Evolutionary conservation across 1,139 yeast genomes (phyloP).

Genomic region (Geotrichum bryndzae): DNA sequence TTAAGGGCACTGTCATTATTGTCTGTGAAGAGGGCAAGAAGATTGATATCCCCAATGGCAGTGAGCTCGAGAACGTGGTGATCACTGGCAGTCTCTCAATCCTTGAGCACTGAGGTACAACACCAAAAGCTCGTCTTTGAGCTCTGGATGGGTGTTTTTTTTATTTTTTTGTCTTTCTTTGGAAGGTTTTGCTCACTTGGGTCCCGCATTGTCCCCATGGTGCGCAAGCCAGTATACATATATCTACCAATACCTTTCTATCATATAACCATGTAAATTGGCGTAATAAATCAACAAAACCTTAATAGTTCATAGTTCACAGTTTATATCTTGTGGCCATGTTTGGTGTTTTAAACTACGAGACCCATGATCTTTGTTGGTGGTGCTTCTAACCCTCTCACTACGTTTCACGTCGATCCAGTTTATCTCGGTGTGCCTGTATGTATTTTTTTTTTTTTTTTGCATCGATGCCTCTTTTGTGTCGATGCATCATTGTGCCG

Average conservation of each 20-base stretch:
- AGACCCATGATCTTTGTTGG: too few relatives aligned
- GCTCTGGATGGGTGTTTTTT: background rate
- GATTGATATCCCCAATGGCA: conserved; percentile 95
- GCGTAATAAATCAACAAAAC: background rate
- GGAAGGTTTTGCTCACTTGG: too few relatives aligned
- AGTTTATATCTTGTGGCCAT: too few relatives aligned
- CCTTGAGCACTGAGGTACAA: conserved; percentile 68
- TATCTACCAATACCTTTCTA: background rate
- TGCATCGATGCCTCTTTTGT: too few relatives aligned
- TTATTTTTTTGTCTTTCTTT: too few relatives aligned
- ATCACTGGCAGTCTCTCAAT: conserved; percentile 95
- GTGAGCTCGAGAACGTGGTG: conserved; percentile 90
- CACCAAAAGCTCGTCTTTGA: background rate
- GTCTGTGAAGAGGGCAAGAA: conserved; percentile 96
- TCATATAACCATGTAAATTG: background rate
- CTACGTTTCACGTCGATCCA: too few relatives aligned
- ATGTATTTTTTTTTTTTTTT: too few relatives aligned
- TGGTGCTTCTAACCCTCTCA: too few relatives aligned
- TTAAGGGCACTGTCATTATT: conserved; percentile 95
- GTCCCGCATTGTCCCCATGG: background rate
- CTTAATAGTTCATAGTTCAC: background rate
- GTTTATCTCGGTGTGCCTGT: too few relatives aligned
- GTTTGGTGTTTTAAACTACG: too few relatives aligned
- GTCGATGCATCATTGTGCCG: too few relatives aligned
- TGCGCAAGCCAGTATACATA: background rate